A percentile compares a stretch with the other conserved stretches of the same genome.
phyloP scores from a whole-genome alignment of 441 rosid genomes.

The Pelargonium fulgidum region DNA sequence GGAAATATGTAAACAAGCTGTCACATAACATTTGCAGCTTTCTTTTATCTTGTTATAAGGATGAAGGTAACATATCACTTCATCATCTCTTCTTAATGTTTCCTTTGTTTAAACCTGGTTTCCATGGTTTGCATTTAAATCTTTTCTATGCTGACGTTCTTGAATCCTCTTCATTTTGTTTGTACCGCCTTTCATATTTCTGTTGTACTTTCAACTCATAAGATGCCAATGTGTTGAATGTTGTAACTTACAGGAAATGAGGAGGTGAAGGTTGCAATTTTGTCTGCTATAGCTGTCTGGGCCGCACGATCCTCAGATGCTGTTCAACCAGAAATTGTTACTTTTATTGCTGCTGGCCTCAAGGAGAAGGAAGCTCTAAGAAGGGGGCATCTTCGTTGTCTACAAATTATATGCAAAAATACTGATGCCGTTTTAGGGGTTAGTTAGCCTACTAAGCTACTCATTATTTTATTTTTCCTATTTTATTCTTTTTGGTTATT shows the following conservation, averaged over 20 bases:
- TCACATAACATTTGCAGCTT: slow-evolving; percentile 51
- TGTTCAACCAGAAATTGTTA: slow-evolving; percentile 58
- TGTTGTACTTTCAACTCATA: slow-evolving; percentile 3
- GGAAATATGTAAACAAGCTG: slow-evolving; percentile 64
- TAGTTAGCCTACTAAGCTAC: slow-evolving; percentile 9
- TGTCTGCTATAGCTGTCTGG: slow-evolving; percentile 77
- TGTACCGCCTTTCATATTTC: neutral
- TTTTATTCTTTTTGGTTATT: slow-evolving; percentile 9
- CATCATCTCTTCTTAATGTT: slow-evolving; percentile 9
- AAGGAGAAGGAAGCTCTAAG: slow-evolving; percentile 90
- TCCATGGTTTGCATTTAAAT: neutral
- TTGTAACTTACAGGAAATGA: slow-evolving; percentile 65
- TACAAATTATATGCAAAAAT: slow-evolving; percentile 58
- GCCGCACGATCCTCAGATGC: slow-evolving; percentile 60
- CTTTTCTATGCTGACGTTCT: neutral
- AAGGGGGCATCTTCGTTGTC: slow-evolving; percentile 88
- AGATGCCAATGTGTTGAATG: slow-evolving; percentile 22
- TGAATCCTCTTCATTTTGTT: slow-evolving; percentile 11
- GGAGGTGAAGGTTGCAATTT: slow-evolving; percentile 77
- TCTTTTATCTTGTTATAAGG: slow-evolving; percentile 70
- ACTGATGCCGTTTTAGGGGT: slow-evolving; percentile 67
- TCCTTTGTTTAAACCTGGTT: neutral
- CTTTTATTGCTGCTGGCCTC: slow-evolving; percentile 71
- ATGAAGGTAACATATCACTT: slow-evolving; percentile 56
- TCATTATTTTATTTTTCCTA: slow-evolving; percentile 12